These are phyloP conservation scores for Podospora pseudocomata DNA, from an alignment of 495 filamentous ascomycete species.

Conservation along the genomic window DNA sequence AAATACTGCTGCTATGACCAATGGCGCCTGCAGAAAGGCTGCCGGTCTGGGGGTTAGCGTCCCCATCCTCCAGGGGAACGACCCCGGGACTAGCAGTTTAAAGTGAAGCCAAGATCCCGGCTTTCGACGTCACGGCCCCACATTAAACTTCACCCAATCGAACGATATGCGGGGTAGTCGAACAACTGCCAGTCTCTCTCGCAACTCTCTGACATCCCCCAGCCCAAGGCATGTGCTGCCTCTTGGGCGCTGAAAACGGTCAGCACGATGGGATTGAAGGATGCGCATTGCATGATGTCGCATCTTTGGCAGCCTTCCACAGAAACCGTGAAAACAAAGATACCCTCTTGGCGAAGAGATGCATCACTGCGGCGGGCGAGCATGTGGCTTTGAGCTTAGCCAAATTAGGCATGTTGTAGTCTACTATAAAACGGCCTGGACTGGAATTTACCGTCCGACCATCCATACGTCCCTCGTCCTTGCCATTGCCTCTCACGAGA, in stretches of 20 bases:
- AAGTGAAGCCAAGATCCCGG: slow-evolving; percentile 1
- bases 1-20: slow-evolving; percentile 3
- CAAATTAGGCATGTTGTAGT: slow-evolving; percentile 1
- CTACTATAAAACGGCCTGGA: background rate
- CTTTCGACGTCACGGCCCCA: slow-evolving; percentile 30
- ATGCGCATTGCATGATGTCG: background rate
- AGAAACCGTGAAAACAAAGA: background rate
- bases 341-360: background rate
- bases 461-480: background rate
- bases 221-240: background rate
- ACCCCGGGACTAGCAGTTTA: slow-evolving; percentile 22
- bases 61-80: slow-evolving; percentile 8
- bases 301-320: background rate
- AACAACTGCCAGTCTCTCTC: background rate
- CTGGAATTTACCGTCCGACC: slow-evolving; percentile 3
- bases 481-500: background rate
- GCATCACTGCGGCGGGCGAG: background rate
- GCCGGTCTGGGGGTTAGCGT: slow-evolving; percentile 4
- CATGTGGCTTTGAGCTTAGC: slow-evolving; percentile 4
- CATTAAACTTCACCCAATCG: slow-evolving; percentile 15
- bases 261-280: background rate
- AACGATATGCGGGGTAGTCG: slow-evolving; percentile 29
- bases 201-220: background rate
- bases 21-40: slow-evolving; percentile 19
- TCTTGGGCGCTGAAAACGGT: background rate